A percentile compares a stretch with the other conserved stretches of the same genome.
These are phyloP conservation scores for Sporodiniella umbellata DNA, from an alignment of 371 early-diverging fungal genomes.

Conservation along the genomic window DNA sequence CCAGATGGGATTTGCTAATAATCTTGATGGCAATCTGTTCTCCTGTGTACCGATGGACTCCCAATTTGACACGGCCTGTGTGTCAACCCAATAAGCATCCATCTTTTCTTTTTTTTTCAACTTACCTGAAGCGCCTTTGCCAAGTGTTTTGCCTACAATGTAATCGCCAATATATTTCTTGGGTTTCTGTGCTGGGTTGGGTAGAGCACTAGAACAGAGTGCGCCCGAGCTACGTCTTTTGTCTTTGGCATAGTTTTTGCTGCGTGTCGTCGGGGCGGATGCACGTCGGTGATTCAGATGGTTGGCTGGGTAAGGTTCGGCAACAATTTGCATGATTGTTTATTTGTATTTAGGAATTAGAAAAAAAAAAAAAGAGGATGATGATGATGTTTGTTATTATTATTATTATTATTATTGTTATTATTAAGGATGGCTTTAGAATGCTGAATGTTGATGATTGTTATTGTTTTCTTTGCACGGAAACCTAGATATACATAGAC, in stretches of 20 bases:
- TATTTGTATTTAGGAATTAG: no score
- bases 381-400: no score
- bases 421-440: no score
- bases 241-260: conserved; percentile 30
- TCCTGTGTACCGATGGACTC: conserved; percentile 39
- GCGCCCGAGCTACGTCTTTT: conserved; percentile 44
- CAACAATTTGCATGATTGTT: conserved; percentile 11
- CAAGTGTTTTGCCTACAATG: conserved; percentile 47
- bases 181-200: conserved; percentile 39
- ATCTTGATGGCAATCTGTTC: conserved; percentile 52
- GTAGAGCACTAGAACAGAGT: conserved; percentile 27
- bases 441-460: no score
- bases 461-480: no score
- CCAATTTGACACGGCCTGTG: conserved; percentile 46
- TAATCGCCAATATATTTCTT: conserved; percentile 49
- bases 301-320: conserved; percentile 18
- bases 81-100: not conserved
- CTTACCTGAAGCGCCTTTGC: conserved; percentile 52
- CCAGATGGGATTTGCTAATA: conserved; percentile 46
- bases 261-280: conserved; percentile 28
- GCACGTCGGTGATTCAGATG: conserved; percentile 23
- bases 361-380: no score
- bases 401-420: no score
- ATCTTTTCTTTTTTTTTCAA: not conserved
- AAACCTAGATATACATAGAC: no score